phyloP scores from a whole-genome alignment of 495 filamentous ascomycete genomes.

The Aspergillus conjunctus region DNA sequence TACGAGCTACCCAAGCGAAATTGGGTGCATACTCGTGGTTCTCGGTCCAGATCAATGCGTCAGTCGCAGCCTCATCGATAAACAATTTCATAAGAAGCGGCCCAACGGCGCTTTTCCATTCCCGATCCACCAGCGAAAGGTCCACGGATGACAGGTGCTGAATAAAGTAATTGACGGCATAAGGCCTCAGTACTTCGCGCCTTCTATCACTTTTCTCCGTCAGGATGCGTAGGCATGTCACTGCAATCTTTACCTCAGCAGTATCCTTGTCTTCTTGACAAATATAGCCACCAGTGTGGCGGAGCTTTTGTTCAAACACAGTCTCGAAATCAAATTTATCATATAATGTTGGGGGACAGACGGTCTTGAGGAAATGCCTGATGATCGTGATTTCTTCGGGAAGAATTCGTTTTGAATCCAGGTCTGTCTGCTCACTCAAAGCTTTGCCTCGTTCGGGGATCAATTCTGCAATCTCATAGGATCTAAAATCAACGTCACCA shows the following conservation, averaged over 20 bases:
- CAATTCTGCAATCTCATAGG: constrained; percentile 23
- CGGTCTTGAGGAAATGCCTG: constrained; percentile 37
- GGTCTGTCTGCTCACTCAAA: constrained; percentile 1
- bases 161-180: constrained; percentile 36
- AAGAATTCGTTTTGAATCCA: constrained; percentile 13
- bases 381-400: constrained; percentile 35
- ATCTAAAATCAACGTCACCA: constrained; percentile 32
- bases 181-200: constrained; percentile 30
- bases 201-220: constrained; percentile 24
- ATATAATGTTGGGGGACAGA: constrained; percentile 38
- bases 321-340: constrained; percentile 39
- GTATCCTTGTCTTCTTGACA: constrained; percentile 25
- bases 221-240: constrained; percentile 31
- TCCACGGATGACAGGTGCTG: constrained; percentile 39
- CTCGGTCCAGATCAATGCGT: constrained; percentile 35
- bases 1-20: constrained; percentile 14
- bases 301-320: constrained; percentile 36
- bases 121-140: constrained; percentile 34
- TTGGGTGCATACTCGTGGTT: not conserved
- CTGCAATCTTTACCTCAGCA: constrained; percentile 32
- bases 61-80: constrained; percentile 31
- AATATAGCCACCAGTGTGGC: constrained; percentile 19
- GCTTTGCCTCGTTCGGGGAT: constrained; percentile 16
- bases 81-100: constrained; percentile 38
- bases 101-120: constrained; percentile 35